Conservation (phyloP, 768 basidiomycete species). For the Russula vinacea region DNA sequence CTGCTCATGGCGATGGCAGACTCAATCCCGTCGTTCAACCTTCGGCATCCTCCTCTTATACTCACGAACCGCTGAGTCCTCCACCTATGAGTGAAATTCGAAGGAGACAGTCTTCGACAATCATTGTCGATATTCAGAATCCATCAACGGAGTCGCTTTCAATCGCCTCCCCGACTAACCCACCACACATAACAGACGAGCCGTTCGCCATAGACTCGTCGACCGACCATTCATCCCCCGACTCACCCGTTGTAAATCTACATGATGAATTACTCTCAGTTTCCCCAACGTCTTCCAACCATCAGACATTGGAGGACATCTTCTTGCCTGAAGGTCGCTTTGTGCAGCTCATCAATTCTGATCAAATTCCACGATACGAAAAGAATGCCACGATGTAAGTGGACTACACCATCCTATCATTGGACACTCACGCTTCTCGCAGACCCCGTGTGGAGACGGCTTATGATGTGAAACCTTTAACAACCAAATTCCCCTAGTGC, state of each 20-base stretch:
- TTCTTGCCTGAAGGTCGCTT: not conserved
- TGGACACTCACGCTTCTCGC: not conserved
- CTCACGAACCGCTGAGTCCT: not conserved
- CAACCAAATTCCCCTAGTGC: slow-evolving; percentile 7
- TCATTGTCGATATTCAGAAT: slow-evolving; percentile 2
- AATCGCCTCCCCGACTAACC: not conserved
- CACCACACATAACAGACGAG: not conserved
- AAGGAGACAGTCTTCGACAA: slow-evolving; percentile 12
- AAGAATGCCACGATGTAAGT: slow-evolving; percentile 10
- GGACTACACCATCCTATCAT: not conserved
- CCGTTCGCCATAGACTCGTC: not conserved
- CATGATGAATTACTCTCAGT: not conserved
- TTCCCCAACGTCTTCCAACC: not conserved
- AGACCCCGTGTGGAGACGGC: slow-evolving; percentile 3
- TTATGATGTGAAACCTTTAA: not conserved
- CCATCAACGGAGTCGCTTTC: slow-evolving; percentile 19
- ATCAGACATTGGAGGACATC: not conserved
- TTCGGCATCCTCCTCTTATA: not conserved
- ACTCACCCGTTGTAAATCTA: not conserved
- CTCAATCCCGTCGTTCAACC: not conserved
- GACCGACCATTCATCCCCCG: not conserved
- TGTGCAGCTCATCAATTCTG: slow-evolving; percentile 10
- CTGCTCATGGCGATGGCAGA: not conserved
- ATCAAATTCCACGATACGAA: slow-evolving; percentile 22
- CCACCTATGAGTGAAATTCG: not conserved